phyloP scores from a whole-genome alignment of 2,329 filamentous ascomycete genomes.

The Alternaria triticimaculans region DNA sequence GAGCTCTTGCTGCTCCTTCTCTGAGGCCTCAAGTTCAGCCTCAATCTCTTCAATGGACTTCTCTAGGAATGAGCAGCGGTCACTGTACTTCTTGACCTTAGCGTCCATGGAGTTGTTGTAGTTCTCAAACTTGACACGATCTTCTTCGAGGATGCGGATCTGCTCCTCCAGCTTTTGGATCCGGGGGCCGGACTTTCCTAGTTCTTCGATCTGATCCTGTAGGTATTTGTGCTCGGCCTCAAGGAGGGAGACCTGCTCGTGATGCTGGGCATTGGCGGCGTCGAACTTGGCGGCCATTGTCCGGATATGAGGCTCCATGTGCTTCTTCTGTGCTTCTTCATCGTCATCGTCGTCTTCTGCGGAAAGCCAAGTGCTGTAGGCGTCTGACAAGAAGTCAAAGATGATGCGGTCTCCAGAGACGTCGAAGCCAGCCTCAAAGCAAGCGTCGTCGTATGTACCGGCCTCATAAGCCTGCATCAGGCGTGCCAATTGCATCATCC shows the following conservation, averaged over 20 bases:
- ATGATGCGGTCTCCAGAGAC: conserved; percentile 90
- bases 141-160: conserved; percentile 92
- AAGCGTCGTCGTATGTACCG: conserved; percentile 88
- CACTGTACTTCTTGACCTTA: conserved; percentile 88
- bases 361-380: conserved; percentile 91
- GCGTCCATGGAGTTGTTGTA: conserved; percentile 87
- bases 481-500: conserved; percentile 97
- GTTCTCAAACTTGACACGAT: conserved; percentile 92
- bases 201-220: conserved; percentile 83
- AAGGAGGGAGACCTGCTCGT: conserved; percentile 81
- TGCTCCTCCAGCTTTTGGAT: conserved; percentile 84
- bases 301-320: conserved; percentile 83
- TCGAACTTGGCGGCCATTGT: conserved; percentile 90
- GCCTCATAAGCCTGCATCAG: conserved; percentile 86
- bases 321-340: conserved; percentile 71
- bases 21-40: conserved; percentile 80
- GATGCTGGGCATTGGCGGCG: conserved; percentile 80
- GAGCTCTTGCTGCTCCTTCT: conserved; percentile 79
- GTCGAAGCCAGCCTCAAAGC: conserved; percentile 85
- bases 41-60: conserved; percentile 85
- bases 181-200: conserved; percentile 85
- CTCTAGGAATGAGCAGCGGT: conserved; percentile 79
- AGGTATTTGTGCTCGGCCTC: conserved; percentile 85
- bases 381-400: conserved; percentile 87
- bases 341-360: conserved; percentile 79